These are phyloP conservation scores for Rhodomyrtus tomentosa DNA, from an alignment of 345 rosid species.

Conservation along the genomic window DNA sequence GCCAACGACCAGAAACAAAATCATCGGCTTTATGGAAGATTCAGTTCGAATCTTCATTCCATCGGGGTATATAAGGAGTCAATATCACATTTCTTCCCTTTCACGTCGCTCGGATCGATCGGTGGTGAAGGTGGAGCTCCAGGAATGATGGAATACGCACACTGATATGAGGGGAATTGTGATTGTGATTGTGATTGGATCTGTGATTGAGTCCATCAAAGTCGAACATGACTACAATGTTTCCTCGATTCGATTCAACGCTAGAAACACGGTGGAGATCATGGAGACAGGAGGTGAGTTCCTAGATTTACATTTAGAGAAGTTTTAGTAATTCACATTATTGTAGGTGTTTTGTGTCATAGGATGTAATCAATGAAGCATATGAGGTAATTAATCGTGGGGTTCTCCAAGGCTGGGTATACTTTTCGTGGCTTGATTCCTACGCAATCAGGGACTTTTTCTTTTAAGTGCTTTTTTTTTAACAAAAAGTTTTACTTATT, in stretches of 20 bases:
- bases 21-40: neutral
- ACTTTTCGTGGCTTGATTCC: no score
- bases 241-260: neutral
- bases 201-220: neutral
- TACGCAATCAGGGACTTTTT: no score
- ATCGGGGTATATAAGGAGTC: neutral
- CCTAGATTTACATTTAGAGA: neutral
- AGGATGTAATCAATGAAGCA: no score
- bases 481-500: no score
- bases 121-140: neutral
- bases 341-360: neutral
- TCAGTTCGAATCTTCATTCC: neutral
- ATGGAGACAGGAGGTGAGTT: neutral
- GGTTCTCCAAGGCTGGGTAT: no score
- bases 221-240: neutral
- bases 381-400: no score
- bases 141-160: neutral
- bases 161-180: neutral
- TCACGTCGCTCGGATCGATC: neutral
- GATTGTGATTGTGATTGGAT: neutral
- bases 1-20: neutral
- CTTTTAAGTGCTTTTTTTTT: no score
- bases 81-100: neutral
- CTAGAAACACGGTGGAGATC: neutral
- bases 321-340: neutral